Evolutionary conservation across 768 basidiomycete species (phyloP).

Genomic region (Neoboletus magnificus): DNA sequence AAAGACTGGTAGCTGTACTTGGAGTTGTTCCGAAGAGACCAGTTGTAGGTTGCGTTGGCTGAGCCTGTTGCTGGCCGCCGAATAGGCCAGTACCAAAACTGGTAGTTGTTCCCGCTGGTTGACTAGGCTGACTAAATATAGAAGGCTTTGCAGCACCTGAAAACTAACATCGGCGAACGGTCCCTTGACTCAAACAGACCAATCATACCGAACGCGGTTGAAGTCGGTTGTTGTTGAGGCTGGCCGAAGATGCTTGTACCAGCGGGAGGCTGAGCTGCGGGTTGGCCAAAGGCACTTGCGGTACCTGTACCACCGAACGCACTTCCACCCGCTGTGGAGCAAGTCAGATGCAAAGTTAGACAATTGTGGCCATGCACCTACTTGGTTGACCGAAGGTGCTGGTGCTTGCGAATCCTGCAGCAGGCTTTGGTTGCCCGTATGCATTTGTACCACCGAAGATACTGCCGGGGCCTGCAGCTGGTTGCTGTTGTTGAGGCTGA

Average conservation of each 20-base stretch:
- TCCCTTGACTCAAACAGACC: constrained; percentile 19
- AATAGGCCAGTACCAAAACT: constrained; percentile 35
- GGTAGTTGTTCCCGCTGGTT: constrained; percentile 36
- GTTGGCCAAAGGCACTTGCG: constrained; percentile 27
- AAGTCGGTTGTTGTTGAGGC: constrained; percentile 34
- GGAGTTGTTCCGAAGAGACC: constrained; percentile 30
- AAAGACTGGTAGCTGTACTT: constrained; percentile 27
- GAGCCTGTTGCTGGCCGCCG: constrained; percentile 26
- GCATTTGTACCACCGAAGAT: constrained; percentile 34
- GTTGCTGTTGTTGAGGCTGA: constrained; percentile 37
- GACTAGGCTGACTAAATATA: constrained; percentile 47
- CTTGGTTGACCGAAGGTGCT: constrained; percentile 25
- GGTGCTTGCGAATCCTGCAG: constrained; percentile 26
- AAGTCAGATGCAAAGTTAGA: neutral
- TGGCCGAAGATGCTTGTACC: constrained; percentile 35
- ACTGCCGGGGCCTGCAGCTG: constrained; percentile 34
- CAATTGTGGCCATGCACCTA: constrained; percentile 1
- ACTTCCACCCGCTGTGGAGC: constrained; percentile 12
- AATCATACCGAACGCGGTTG: constrained; percentile 41
- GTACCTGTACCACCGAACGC: constrained; percentile 24
- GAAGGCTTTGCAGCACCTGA: constrained; percentile 42
- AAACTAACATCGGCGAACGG: neutral
- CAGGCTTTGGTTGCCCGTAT: constrained; percentile 33
- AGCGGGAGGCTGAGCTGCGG: constrained; percentile 21
- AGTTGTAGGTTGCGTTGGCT: constrained; percentile 23